These are phyloP conservation scores for Fusarium drepaniforme DNA, from an alignment of 2,329 filamentous ascomycete species.

Conservation along the genomic window DNA sequence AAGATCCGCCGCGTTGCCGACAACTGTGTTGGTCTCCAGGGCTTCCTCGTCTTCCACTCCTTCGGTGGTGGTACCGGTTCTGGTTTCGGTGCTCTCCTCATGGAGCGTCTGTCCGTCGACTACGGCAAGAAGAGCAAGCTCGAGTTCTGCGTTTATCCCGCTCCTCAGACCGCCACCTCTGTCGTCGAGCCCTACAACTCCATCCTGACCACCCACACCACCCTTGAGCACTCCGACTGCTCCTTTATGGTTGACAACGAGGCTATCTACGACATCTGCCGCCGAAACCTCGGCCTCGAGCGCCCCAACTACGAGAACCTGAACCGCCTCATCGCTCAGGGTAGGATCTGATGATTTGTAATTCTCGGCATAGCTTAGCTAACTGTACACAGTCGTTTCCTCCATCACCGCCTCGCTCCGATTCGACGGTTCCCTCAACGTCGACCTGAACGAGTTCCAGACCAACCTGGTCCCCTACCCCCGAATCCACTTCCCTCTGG, in stretches of 20 bases:
- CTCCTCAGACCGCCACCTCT: constrained; percentile 95
- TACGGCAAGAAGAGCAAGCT: constrained; percentile 99
- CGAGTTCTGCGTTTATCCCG: constrained; percentile 99
- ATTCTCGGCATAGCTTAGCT: constrained; percentile 22
- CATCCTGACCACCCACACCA: constrained; percentile 98
- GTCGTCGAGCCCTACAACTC: constrained; percentile 99
- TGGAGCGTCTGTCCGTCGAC: constrained; percentile 99
- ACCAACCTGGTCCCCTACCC: constrained; percentile 99
- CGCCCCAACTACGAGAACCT: constrained; percentile 99
- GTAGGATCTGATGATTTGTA: constrained; percentile 57
- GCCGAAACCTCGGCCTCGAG: constrained; percentile 96
- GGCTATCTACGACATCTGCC: constrained; percentile 99
- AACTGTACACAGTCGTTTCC: constrained; percentile 79
- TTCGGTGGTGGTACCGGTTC: constrained; percentile 99
- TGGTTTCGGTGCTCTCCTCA: constrained; percentile 96
- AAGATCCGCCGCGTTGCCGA: constrained; percentile 98
- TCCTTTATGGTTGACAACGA: constrained; percentile 99
- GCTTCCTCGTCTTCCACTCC: constrained; percentile 99
- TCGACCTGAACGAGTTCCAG: constrained; percentile 99
- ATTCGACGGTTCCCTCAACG: constrained; percentile 98
- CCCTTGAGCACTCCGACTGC: constrained; percentile 99
- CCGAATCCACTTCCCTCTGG: constrained; percentile 98
- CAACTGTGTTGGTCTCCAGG: constrained; percentile 97
- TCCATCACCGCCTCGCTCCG: constrained; percentile 98
- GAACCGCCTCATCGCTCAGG: constrained; percentile 98